Evolutionary conservation across 2,329 filamentous ascomycete species (phyloP).

Genomic region (Endoconidiophora laricicola): DNA sequence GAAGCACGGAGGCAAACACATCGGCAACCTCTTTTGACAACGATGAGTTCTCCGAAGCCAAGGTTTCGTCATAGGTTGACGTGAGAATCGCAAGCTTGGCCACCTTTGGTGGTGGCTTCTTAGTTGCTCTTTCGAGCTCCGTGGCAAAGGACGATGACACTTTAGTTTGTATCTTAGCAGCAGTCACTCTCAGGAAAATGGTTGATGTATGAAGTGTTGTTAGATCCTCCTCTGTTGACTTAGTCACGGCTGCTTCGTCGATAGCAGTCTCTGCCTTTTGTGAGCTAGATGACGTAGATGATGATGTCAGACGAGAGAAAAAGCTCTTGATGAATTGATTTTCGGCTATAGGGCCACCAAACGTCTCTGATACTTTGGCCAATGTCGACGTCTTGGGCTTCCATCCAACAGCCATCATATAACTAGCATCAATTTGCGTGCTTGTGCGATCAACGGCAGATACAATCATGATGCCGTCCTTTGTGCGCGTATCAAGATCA

Average conservation of each 20-base stretch:
- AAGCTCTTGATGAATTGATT: slow-evolving; percentile 56
- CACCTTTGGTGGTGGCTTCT: slow-evolving; percentile 82
- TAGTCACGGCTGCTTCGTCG: slow-evolving; percentile 24
- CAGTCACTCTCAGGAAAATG: slow-evolving; percentile 79
- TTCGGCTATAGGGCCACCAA: slow-evolving; percentile 31
- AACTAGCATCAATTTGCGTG: slow-evolving; percentile 79
- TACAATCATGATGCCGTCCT: slow-evolving; percentile 79
- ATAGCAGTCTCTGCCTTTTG: slow-evolving; percentile 35
- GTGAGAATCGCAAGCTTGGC: slow-evolving; percentile 80
- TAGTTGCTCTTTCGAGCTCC: slow-evolving; percentile 87
- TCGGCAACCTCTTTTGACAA: slow-evolving; percentile 36
- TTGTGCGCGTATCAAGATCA: slow-evolving; percentile 67
- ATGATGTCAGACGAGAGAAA: slow-evolving; percentile 56
- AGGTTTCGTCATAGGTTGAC: slow-evolving; percentile 71
- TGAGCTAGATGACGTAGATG: slow-evolving; percentile 32
- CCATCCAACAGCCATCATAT: slow-evolving; percentile 79
- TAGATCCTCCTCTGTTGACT: slow-evolving; percentile 42
- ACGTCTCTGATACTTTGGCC: slow-evolving; percentile 30
- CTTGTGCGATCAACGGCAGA: slow-evolving; percentile 65
- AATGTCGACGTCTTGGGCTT: slow-evolving; percentile 37
- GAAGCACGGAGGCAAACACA: slow-evolving; percentile 79
- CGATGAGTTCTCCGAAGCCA: slow-evolving; percentile 43
- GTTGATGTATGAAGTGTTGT: slow-evolving; percentile 54
- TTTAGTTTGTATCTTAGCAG: slow-evolving; percentile 63
- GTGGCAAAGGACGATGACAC: slow-evolving; percentile 56